Conservation (phyloP, 768 basidiomycete species). For the Pulveroboletus frians region DNA sequence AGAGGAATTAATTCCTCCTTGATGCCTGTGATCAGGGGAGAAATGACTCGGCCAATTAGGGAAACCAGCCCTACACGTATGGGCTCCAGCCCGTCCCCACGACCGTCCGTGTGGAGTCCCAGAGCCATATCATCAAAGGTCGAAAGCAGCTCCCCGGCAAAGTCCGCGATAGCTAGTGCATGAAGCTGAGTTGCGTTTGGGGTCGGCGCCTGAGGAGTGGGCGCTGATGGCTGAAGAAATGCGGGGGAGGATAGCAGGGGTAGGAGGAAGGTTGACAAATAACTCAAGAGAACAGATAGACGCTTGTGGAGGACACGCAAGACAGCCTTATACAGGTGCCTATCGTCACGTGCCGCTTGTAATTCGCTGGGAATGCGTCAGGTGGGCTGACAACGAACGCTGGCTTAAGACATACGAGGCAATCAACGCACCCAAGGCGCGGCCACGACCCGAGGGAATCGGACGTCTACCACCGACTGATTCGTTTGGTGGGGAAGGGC, state of each 20-base stretch:
- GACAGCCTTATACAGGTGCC: slow-evolving; percentile 63
- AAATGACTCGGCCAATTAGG: slow-evolving; percentile 58
- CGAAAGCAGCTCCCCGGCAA: slow-evolving; percentile 70
- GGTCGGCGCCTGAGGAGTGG: slow-evolving; percentile 45
- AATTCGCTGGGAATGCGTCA: slow-evolving; percentile 50
- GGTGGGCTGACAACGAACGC: slow-evolving; percentile 12
- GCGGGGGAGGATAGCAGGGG: slow-evolving; percentile 62
- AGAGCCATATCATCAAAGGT: slow-evolving; percentile 63
- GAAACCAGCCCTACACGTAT: slow-evolving; percentile 70
- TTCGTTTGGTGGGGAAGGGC: slow-evolving; percentile 48
- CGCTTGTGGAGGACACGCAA: slow-evolving; percentile 72
- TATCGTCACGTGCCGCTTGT: slow-evolving; percentile 55
- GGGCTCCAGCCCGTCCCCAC: slow-evolving; percentile 63
- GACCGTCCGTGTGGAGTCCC: slow-evolving; percentile 53
- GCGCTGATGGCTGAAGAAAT: slow-evolving; percentile 49
- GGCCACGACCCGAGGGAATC: slow-evolving; percentile 70
- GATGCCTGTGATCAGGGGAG: slow-evolving; percentile 58
- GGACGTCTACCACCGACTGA: slow-evolving; percentile 62
- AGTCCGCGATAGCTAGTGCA: slow-evolving; percentile 60
- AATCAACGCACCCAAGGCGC: slow-evolving; percentile 61
- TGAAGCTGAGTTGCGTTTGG: slow-evolving; percentile 67
- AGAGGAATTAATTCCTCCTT: slow-evolving; percentile 57
- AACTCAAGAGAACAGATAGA: slow-evolving; percentile 66
- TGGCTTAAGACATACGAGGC: slow-evolving; percentile 49
- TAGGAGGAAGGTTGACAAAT: slow-evolving; percentile 61